These are phyloP conservation scores for Septoria linicola DNA, from an alignment of 2,329 filamentous ascomycete genomes.

Conservation along the genomic window DNA sequence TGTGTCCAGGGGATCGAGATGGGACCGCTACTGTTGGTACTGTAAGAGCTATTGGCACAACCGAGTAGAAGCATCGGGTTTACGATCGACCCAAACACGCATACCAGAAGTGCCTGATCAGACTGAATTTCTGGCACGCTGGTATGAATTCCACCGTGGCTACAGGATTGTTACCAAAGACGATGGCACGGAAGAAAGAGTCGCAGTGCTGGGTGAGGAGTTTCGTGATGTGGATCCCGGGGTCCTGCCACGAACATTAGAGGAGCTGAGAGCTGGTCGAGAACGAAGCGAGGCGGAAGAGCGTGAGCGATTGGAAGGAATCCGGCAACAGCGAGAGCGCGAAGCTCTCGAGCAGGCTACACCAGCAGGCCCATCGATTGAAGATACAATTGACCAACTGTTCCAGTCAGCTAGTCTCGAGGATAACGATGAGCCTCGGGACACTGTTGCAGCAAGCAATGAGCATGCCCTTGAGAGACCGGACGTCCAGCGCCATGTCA, in stretches of 20 bases:
- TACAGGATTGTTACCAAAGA: conserved; percentile 42
- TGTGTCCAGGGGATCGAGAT: conserved; percentile 48
- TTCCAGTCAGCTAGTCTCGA: conserved; percentile 35
- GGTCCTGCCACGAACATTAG: conserved; percentile 47
- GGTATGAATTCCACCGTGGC: conserved; percentile 53
- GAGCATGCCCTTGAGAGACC: background rate
- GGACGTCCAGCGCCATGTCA: background rate
- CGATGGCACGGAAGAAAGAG: conserved; percentile 47
- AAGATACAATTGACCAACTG: conserved; percentile 38
- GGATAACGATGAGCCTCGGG: conserved; percentile 12
- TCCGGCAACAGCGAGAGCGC: conserved; percentile 3
- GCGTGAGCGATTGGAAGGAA: conserved; percentile 18
- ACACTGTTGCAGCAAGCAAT: background rate
- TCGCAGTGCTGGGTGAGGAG: conserved; percentile 50
- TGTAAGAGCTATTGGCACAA: conserved; percentile 54
- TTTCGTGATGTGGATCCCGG: conserved; percentile 49
- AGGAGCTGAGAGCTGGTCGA: conserved; percentile 43
- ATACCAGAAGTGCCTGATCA: conserved; percentile 51
- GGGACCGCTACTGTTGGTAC: conserved; percentile 54
- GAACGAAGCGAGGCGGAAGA: conserved; percentile 34
- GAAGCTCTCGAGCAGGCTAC: conserved; percentile 15
- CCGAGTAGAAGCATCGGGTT: conserved; percentile 44
- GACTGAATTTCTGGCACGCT: conserved; percentile 46
- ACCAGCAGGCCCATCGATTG: conserved; percentile 28
- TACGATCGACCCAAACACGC: conserved; percentile 46